Conservation (phyloP, 768 basidiomycete genomes). For the Lactarius evosmus region DNA sequence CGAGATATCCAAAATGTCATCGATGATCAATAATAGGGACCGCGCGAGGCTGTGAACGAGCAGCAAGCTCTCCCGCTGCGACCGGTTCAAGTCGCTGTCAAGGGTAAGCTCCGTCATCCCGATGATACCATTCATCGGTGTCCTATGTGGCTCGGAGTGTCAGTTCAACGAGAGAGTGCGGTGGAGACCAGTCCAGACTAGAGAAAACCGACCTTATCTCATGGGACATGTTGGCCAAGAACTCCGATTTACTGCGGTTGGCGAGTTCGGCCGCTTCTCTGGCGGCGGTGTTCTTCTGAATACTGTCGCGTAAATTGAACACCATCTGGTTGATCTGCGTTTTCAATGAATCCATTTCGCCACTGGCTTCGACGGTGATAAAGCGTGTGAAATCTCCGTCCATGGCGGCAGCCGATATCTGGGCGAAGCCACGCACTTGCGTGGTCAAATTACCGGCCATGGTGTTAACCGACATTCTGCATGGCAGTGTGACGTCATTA, state of each 20-base stretch:
- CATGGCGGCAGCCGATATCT: constrained; percentile 97
- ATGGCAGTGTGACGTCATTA: constrained; percentile 27
- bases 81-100: constrained; percentile 91
- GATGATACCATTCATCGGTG: constrained; percentile 99
- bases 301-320: constrained; percentile 91
- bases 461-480: constrained; percentile 90
- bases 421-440: constrained; percentile 97
- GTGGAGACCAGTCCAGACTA: neutral
- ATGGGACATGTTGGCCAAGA: constrained; percentile 98
- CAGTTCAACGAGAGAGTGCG: neutral
- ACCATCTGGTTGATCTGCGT: constrained; percentile 99
- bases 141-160: constrained; percentile 47
- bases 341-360: constrained; percentile 99
- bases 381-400: constrained; percentile 98
- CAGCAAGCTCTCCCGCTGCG: constrained; percentile 91
- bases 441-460: constrained; percentile 98
- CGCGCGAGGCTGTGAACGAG: constrained; percentile 94
- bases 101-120: constrained; percentile 99
- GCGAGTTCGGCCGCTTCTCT: constrained; percentile 96
- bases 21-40: constrained; percentile 92
- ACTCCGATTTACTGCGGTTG: constrained; percentile 96
- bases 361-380: constrained; percentile 97
- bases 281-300: constrained; percentile 98
- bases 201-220: constrained; percentile 77
- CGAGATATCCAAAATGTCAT: constrained; percentile 98